phyloP scores from a whole-genome alignment of 257 asterid genomes.

The Anisodus tanguticus region DNA sequence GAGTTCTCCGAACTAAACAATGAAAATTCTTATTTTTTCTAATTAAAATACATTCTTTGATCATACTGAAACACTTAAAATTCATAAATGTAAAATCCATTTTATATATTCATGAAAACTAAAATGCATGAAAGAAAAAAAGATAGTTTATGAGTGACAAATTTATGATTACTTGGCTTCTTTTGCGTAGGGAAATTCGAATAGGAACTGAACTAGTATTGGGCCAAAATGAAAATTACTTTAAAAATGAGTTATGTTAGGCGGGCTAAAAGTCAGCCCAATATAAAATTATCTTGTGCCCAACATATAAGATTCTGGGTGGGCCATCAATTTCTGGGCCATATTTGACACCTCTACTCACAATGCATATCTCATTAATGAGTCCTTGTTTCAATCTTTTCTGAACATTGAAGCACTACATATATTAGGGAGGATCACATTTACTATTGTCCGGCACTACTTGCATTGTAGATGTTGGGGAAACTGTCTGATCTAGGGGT shows the following conservation, averaged over 20 bases:
- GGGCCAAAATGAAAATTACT: too few relatives aligned
- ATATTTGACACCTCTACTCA: too few relatives aligned
- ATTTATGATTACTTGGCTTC: not conserved
- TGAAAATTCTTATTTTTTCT: too few relatives aligned
- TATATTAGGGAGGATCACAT: not conserved
- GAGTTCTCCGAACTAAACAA: too few relatives aligned
- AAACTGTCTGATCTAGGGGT: not conserved
- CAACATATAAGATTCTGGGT: too few relatives aligned
- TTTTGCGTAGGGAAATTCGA: too few relatives aligned
- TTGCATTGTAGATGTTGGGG: not conserved
- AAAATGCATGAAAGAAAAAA: not conserved
- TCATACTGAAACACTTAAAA: not conserved
- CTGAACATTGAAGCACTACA: not conserved
- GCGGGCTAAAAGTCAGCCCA: too few relatives aligned
- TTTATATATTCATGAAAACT: not conserved
- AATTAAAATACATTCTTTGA: not conserved
- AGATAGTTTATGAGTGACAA: not conserved
- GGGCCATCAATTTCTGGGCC: too few relatives aligned
- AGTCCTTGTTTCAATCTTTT: not conserved
- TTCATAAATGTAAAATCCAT: not conserved
- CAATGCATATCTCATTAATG: not conserved
- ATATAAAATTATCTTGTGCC: too few relatives aligned
- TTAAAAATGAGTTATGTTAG: too few relatives aligned
- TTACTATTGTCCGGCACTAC: too few relatives aligned
- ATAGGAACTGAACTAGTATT: too few relatives aligned